Base-by-base conservation (phyloP, 768 basidiomycete species). In the Mycena vulgaris region DNA sequence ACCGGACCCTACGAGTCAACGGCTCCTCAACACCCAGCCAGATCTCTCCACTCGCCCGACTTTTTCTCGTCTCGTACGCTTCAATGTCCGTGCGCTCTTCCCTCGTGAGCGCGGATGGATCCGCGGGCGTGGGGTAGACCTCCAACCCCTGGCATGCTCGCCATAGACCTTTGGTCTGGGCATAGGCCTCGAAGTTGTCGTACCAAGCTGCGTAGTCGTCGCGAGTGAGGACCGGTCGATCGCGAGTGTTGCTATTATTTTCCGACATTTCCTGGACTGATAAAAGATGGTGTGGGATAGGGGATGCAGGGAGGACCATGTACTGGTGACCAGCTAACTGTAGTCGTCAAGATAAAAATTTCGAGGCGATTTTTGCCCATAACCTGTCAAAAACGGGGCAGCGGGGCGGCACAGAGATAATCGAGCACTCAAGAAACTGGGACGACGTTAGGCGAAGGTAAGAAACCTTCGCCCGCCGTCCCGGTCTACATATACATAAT, bases 311-410 rank as follows among this genome's bases (percentile, higher is more conserved):
- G 21, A 31, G 30, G 19, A 33, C 31, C 31, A 37, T 25, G 27
- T 14, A 13, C 33, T 35, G 35, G 49, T 63, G 17, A 5, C 19
- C 7, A 11, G 16, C 35, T 37, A 21, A 52, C 45, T 37, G 23
- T n/a, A n/a, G n/a, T n/a, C n/a, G n/a, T n/a, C n/a, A n/a, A n/a
- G n/a, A n/a, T n/a, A n/a, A 40, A 51, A 42, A n/a, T 66, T 35
- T 56, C 19, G 57, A 59, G 66, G 57, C 47, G 47, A 67, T 49
- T 59, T 52, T 58, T 49, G 66, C 66, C 58, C 66, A 67, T 67
- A 67, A 67, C 66, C 57, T 67, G 65, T 67, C 31, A 66, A 45
- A 66, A 51, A 28, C 56, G 31, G 47, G 60, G 45, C 28, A 23
- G 45, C 27, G 28, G 60, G 47, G 25, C 19, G 25, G 39, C 57